Percentiles rank a stretch among this genome's conserved stretches.
phyloP scores from a whole-genome alignment of 768 basidiomycete species.

The Suillus hirtellus region DNA sequence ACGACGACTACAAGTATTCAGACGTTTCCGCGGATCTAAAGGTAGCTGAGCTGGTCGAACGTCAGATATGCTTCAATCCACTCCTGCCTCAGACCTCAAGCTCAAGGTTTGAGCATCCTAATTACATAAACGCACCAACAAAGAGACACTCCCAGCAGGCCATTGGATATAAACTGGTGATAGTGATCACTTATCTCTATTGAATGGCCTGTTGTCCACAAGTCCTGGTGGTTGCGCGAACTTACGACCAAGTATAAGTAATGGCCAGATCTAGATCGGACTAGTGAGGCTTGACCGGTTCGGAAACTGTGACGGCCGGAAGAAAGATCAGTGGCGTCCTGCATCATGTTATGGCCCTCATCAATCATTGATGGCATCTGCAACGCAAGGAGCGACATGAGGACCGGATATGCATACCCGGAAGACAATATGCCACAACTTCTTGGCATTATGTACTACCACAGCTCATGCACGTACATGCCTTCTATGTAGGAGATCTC shows the following conservation, averaged over 20 bases:
- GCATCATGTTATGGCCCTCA: neutral
- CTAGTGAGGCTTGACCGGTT: neutral
- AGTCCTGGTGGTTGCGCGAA: neutral
- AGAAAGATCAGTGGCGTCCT: too few relatives aligned
- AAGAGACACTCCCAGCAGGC: neutral
- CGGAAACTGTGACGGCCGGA: neutral
- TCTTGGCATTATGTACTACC: too few relatives aligned
- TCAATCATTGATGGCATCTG: too few relatives aligned
- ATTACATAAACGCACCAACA: neutral
- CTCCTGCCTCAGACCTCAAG: neutral
- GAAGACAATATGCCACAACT: neutral
- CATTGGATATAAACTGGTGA: too few relatives aligned
- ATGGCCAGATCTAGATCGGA: neutral
- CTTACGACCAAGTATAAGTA: too few relatives aligned
- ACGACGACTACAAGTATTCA: constrained; percentile 54
- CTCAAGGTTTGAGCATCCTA: neutral
- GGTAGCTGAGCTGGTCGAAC: neutral
- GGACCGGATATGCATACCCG: neutral
- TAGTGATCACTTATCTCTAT: too few relatives aligned
- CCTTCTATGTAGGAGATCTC: neutral
- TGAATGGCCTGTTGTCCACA: neutral
- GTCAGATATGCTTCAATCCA: neutral
- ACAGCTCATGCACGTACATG: neutral
- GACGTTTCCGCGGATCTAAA: constrained; percentile 21
- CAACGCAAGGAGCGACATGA: too few relatives aligned